phyloP scores from a whole-genome alignment of 805 yeast species.

The Lipomyces yamanashiensis region DNA sequence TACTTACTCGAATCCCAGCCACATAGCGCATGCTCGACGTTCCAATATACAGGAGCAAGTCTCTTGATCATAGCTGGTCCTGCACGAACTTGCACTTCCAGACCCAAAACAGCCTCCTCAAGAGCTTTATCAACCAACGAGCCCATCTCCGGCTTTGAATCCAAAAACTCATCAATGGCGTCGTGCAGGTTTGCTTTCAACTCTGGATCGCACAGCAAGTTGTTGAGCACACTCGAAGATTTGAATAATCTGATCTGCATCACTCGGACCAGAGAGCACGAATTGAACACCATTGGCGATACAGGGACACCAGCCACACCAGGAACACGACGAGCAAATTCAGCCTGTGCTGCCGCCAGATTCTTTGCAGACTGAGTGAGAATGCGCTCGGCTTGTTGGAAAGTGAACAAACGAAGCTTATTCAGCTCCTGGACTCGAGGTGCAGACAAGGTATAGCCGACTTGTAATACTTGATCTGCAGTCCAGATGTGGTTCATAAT shows the following conservation, averaged over 20 bases:
- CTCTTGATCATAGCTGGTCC: conserved; percentile 16
- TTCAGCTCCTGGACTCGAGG: conserved; percentile 20
- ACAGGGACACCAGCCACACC: conserved; percentile 8
- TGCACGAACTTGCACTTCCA: conserved; percentile 21
- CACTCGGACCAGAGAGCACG: conserved; percentile 24
- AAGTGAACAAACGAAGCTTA: conserved; percentile 17
- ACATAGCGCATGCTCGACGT: conserved; percentile 25
- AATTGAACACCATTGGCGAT: conserved; percentile 21
- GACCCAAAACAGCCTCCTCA: conserved; percentile 18
- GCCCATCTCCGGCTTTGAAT: conserved; percentile 20
- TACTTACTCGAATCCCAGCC: conserved; percentile 27
- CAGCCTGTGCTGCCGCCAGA: conserved; percentile 11
- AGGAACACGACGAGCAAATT: conserved; percentile 13
- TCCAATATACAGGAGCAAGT: conserved; percentile 18
- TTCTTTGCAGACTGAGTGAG: conserved; percentile 16
- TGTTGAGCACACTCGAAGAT: conserved; percentile 22
- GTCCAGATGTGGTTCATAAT: conserved; percentile 26
- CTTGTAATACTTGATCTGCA: conserved; percentile 18
- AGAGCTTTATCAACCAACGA: conserved; percentile 21
- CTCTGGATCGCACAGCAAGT: conserved; percentile 23
- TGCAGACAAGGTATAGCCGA: conserved; percentile 11
- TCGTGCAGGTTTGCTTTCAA: conserved; percentile 13
- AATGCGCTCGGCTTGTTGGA: conserved; percentile 20
- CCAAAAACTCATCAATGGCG: conserved; percentile 20
- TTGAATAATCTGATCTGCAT: conserved; percentile 22